phyloP scores from a whole-genome alignment of 2,329 filamentous ascomycete species.

The Alternaria sp. region DNA sequence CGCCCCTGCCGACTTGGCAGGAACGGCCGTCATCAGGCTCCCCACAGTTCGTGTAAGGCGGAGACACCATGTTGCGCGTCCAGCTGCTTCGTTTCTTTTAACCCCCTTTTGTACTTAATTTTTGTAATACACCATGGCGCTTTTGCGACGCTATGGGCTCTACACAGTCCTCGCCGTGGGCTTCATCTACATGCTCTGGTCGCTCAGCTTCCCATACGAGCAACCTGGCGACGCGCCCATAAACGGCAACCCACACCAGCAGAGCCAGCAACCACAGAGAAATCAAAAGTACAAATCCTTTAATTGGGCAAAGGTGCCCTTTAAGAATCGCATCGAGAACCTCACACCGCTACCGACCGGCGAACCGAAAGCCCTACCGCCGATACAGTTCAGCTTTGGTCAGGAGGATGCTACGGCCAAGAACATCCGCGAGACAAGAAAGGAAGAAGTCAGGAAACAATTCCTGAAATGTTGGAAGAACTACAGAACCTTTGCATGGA shows the following conservation, averaged over 20 bases:
- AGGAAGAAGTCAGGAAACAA: constrained; percentile 52
- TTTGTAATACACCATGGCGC: constrained; percentile 47
- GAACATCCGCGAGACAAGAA: constrained; percentile 47
- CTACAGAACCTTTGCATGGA: constrained; percentile 58
- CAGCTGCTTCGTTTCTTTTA: constrained; percentile 12
- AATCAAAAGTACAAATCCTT: constrained; percentile 32
- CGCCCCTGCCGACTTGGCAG: constrained; percentile 18
- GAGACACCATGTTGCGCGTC: constrained; percentile 1
- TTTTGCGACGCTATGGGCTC: constrained; percentile 49
- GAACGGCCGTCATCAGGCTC: constrained; percentile 16
- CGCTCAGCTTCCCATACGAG: constrained; percentile 49
- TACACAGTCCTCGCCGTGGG: constrained; percentile 47
- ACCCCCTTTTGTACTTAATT: constrained; percentile 13
- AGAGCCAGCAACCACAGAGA: constrained; percentile 18
- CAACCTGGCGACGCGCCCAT: constrained; percentile 5
- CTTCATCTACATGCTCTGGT: constrained; percentile 50
- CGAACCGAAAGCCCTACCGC: constrained; percentile 51
- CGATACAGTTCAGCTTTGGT: constrained; percentile 54
- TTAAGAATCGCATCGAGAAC: constrained; percentile 52
- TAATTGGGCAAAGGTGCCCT: constrained; percentile 53
- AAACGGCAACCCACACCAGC: constrained; percentile 16
- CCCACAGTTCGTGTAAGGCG: constrained; percentile 15
- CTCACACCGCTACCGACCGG: constrained; percentile 51
- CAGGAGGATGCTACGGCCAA: constrained; percentile 45
- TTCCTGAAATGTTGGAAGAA: constrained; percentile 57